A percentile compares a stretch with the other conserved stretches of the same genome.
phyloP scores from a whole-genome alignment of 345 rosid genomes.

The Eucalyptus globulus region DNA sequence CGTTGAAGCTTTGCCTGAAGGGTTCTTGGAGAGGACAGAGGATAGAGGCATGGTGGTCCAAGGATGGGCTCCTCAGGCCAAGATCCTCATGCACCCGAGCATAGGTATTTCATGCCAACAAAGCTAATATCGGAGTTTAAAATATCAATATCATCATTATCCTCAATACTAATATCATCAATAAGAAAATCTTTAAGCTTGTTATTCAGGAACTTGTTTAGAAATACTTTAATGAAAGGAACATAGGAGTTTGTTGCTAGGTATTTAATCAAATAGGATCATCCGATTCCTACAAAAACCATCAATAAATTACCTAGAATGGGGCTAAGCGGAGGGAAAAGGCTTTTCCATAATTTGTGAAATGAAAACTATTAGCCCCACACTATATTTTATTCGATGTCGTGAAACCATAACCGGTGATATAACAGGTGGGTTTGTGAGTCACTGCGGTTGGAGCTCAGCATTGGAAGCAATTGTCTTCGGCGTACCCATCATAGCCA shows the following conservation, averaged over 20 bases:
- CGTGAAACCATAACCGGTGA: background rate
- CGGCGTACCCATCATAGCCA: slow-evolving; percentile 21
- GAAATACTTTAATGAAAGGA: too few relatives aligned
- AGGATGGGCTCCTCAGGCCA: slow-evolving; percentile 24
- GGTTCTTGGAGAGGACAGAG: slow-evolving; percentile 1
- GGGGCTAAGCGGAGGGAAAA: too few relatives aligned
- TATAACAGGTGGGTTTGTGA: slow-evolving; percentile 11
- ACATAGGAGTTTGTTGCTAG: too few relatives aligned
- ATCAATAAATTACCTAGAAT: too few relatives aligned
- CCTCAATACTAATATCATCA: too few relatives aligned
- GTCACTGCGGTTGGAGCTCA: slow-evolving; percentile 34
- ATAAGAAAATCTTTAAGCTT: too few relatives aligned
- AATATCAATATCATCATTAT: too few relatives aligned
- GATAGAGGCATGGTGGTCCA: slow-evolving; percentile 11
- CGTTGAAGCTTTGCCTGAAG: slow-evolving; percentile 9
- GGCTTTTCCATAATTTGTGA: too few relatives aligned
- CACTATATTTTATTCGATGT: background rate
- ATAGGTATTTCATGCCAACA: background rate
- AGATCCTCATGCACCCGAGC: slow-evolving; percentile 3
- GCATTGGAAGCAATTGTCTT: slow-evolving; percentile 9
- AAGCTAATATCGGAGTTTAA: background rate
- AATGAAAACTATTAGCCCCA: too few relatives aligned
- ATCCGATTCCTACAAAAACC: too few relatives aligned
- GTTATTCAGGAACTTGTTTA: too few relatives aligned
- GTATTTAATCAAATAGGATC: too few relatives aligned